Evolutionary conservation across 768 basidiomycete genomes (phyloP), one percentile per base, ranked within the genome.

Genomic region (Amanita polypyramis): DNA sequence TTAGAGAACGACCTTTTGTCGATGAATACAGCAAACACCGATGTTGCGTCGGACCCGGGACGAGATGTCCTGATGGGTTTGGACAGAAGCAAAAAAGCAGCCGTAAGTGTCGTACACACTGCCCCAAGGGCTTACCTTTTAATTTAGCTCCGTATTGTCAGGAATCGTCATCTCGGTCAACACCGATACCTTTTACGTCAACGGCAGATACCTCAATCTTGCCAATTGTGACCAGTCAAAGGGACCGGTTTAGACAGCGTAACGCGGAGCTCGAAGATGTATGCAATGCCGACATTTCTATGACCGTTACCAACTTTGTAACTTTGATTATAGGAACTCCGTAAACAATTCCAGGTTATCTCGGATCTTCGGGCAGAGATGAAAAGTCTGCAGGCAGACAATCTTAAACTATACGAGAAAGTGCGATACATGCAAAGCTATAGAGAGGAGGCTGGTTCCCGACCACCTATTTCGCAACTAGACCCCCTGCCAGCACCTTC

Each of bases 371-470:
- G 94, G 14, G 68, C 81, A 20, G 96, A 98, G 65, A 82, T 93
- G 66, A 92, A 94, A 62, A 80, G 78, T 47, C 73, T 99, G 33
- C 95, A 98, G 65, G 74, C 82, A 1, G 96, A 98, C 65, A 99
- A 98, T 61, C 77, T 99, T 38, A 98, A 99, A 63, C 70, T 98
- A 51, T 98, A 98, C 65, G 96, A 98, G 66, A 99, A 98, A 70
- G 94, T 98, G 44, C 82, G 94, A 52, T 98, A 98, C 62, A 96
- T 97, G 83, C 94, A 98, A 62, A 90, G 85, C 52, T 99, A 98
- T 58, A 77, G 88, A 14, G 88, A 92, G 59, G 85, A 89, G 32
- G 67, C 75, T 23, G 71, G 69, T 9, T 67, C 67, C 25, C 70
- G 78, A 34, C 73, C 73, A 12, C 73, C 77, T 11, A 68, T 69